A percentile compares a stretch with the other conserved stretches of the same genome.
phyloP scores from a whole-genome alignment of 169 alveolate species.

The Plasmodium relictum region DNA sequence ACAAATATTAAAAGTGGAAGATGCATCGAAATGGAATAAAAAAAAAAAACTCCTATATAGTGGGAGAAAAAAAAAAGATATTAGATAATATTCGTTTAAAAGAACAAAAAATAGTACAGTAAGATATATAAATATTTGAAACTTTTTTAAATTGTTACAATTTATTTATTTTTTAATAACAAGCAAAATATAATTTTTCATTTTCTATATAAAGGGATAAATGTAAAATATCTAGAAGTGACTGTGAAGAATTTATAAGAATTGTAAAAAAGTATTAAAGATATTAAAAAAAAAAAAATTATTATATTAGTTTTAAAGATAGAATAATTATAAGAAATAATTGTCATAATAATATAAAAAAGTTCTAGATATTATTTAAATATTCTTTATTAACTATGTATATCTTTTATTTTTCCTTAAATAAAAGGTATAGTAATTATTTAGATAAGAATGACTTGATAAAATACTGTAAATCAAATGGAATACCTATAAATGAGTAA shows the following conservation, averaged over 20 bases:
- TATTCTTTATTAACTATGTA: too few relatives aligned
- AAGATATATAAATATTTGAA: neutral
- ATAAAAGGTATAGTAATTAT: constrained; percentile 17
- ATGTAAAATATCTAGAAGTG: constrained; percentile 41
- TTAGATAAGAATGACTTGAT: constrained; percentile 25
- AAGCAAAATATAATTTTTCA: too few relatives aligned
- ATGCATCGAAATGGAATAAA: too few relatives aligned
- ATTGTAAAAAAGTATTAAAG: constrained; percentile 31
- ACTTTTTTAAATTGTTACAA: neutral
- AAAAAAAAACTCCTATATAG: too few relatives aligned
- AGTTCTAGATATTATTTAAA: too few relatives aligned
- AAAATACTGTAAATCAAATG: constrained; percentile 20
- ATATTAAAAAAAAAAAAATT: neutral
- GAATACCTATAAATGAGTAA: constrained; percentile 52
- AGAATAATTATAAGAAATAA: too few relatives aligned
- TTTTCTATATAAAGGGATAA: neutral
- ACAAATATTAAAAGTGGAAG: too few relatives aligned
- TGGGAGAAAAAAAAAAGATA: constrained; percentile 14
- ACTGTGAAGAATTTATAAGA: constrained; percentile 53
- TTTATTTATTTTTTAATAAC: constrained; percentile 2
- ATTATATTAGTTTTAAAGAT: neutral
- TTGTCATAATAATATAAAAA: too few relatives aligned
- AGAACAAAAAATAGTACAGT: constrained; percentile 61
- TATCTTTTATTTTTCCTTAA: neutral
- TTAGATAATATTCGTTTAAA: constrained; percentile 26